A percentile compares a stretch with the other conserved stretches of the same genome.
These are phyloP conservation scores for Penicillium digitatum DNA, from an alignment of 2,329 filamentous ascomycete genomes.

Conservation along the genomic window DNA sequence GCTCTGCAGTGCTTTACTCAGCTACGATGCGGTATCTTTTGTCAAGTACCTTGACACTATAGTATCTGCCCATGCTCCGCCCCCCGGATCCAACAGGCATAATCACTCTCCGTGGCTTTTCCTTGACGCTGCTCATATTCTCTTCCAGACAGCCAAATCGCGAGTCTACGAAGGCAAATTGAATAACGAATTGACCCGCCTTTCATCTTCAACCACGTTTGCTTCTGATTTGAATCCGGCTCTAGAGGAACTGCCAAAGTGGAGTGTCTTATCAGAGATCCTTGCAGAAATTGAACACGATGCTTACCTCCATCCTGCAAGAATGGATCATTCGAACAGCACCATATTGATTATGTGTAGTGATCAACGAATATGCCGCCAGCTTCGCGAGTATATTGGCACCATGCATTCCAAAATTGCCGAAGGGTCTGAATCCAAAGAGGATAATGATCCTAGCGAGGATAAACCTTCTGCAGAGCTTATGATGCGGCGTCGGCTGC, in stretches of 20 bases:
- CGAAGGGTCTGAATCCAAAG: slow-evolving; percentile 42
- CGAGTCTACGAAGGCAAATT: slow-evolving; percentile 78
- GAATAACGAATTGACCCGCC: slow-evolving; percentile 51
- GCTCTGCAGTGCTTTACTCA: slow-evolving; percentile 58
- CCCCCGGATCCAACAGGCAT: slow-evolving; percentile 79
- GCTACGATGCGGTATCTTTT: slow-evolving; percentile 86
- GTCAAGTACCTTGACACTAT: slow-evolving; percentile 92
- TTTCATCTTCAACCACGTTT: slow-evolving; percentile 46
- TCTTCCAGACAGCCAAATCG: slow-evolving; percentile 84
- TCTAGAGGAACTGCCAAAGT: slow-evolving; percentile 92
- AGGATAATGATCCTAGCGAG: slow-evolving; percentile 51
- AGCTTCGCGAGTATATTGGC: slow-evolving; percentile 85
- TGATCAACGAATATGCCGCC: slow-evolving; percentile 77
- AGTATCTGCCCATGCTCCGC: slow-evolving; percentile 81
- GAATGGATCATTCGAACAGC: slow-evolving; percentile 81
- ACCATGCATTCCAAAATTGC: slow-evolving; percentile 71
- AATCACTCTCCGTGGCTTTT: slow-evolving; percentile 95
- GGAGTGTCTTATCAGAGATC: slow-evolving; percentile 82
- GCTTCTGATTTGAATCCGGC: slow-evolving; percentile 69
- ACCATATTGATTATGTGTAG: slow-evolving; percentile 94
- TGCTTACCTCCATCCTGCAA: slow-evolving; percentile 72
- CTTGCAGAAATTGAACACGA: slow-evolving; percentile 91
- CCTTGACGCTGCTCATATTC: slow-evolving; percentile 86
- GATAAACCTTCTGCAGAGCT: slow-evolving; percentile 69
- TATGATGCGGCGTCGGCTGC: slow-evolving; percentile 85